phyloP scores from a whole-genome alignment of 805 yeast genomes.

The Komagataella ulmi region DNA sequence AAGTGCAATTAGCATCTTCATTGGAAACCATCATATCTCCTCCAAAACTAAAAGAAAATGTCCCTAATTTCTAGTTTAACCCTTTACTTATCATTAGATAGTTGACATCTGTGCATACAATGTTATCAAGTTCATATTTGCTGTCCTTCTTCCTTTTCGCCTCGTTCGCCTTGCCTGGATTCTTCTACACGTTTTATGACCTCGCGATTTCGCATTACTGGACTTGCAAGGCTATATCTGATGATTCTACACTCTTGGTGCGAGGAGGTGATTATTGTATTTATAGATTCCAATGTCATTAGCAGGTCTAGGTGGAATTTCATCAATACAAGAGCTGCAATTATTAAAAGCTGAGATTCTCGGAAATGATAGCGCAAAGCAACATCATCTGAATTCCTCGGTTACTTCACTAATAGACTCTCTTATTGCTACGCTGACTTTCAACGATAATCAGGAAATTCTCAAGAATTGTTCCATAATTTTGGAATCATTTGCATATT shows the following conservation, averaged over 20 bases:
- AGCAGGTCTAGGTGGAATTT: not conserved
- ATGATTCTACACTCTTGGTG: not conserved
- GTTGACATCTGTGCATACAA: not conserved
- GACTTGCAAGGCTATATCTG: too few species aligned
- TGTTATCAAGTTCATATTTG: not conserved
- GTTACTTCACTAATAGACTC: not conserved
- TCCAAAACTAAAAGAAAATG: not conserved
- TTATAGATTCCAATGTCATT: not conserved
- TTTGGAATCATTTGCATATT: conserved; percentile 15
- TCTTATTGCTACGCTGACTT: conserved; percentile 5
- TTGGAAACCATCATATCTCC: not conserved
- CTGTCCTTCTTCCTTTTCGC: not conserved
- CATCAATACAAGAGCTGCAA: not conserved
- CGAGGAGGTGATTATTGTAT: not conserved
- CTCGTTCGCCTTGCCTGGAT: too few species aligned
- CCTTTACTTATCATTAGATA: not conserved
- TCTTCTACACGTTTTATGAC: not conserved
- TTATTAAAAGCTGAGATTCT: conserved; percentile 9
- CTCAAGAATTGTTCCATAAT: conserved; percentile 11
- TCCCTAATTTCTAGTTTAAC: not conserved
- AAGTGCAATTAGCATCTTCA: not conserved
- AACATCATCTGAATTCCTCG: conserved; percentile 4
- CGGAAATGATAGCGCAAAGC: conserved; percentile 18
- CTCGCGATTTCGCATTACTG: not conserved
- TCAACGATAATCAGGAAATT: conserved; percentile 6